phyloP scores from a whole-genome alignment of 371 early-diverging fungal genomes.

The Vittaforma corneae region DNA sequence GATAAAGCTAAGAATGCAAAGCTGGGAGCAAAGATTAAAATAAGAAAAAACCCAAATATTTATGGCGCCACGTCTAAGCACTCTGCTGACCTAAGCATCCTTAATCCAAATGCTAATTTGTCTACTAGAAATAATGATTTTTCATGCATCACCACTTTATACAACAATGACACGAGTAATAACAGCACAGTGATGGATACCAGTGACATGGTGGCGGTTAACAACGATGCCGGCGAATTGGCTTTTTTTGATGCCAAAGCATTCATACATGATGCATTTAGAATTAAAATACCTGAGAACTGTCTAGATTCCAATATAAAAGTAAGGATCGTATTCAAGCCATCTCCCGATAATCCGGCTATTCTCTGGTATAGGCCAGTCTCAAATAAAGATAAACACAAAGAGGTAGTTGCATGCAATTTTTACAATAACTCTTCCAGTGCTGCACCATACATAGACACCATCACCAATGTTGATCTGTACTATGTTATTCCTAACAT shows the following conservation, averaged over 20 bases:
- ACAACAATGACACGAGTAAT: neutral
- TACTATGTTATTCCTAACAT: conserved; percentile 50
- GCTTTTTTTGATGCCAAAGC: too few relatives aligned
- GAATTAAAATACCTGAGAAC: conserved; percentile 12
- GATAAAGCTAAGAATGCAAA: neutral
- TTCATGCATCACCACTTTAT: neutral
- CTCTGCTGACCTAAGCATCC: neutral
- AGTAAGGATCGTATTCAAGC: conserved; percentile 27
- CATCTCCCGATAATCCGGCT: conserved; percentile 7
- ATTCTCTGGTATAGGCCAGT: conserved; percentile 36
- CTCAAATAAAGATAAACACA: conserved; percentile 33
- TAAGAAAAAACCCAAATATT: neutral
- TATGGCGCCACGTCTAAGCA: neutral
- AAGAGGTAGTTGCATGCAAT: conserved; percentile 28
- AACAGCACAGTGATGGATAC: neutral
- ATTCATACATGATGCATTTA: conserved; percentile 7
- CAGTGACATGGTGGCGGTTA: neutral
- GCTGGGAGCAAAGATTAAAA: neutral
- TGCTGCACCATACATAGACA: conserved; percentile 28
- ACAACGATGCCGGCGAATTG: neutral
- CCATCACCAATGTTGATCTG: conserved; percentile 37
- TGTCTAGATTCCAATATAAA: conserved; percentile 10
- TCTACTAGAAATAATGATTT: neutral
- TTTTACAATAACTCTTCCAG: neutral
- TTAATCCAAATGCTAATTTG: neutral